A percentile compares a stretch with the other conserved stretches of the same genome.
Evolutionary conservation across 78 protist species (phyloP).

Genomic region (Dictyostelium firmibasis): DNA sequence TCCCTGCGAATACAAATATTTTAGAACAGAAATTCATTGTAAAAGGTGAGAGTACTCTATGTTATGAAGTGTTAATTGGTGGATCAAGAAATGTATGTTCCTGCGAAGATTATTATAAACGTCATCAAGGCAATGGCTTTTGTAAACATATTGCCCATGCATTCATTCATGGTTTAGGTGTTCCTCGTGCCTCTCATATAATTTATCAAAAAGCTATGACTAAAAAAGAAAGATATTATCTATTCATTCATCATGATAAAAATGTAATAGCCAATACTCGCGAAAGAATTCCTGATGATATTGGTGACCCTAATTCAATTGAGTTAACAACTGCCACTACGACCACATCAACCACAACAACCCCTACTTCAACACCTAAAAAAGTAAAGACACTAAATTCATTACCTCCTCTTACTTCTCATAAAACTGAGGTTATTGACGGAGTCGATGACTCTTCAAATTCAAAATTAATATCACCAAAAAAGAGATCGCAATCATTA

Average conservation of each 20-base stretch:
- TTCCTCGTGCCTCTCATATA: neutral
- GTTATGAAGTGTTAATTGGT: neutral
- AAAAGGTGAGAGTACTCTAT: neutral
- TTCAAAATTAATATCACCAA: neutral
- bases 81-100: neutral
- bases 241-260: neutral
- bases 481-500: neutral
- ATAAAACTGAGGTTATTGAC: neutral
- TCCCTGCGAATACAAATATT: neutral
- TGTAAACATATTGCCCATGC: neutral
- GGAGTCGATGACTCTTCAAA: neutral
- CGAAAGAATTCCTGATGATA: neutral
- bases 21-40: neutral
- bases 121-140: neutral
- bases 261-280: neutral
- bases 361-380: neutral
- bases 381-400: neutral
- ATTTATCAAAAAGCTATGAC: neutral
- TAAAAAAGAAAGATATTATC: neutral
- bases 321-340: neutral
- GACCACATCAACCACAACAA: neutral
- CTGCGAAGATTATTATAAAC: neutral
- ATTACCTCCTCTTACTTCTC: neutral
- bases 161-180: neutral
- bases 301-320: neutral